phyloP scores from a whole-genome alignment of 2,329 filamentous ascomycete species.

The Gnomoniopsis smithogilvyi region DNA sequence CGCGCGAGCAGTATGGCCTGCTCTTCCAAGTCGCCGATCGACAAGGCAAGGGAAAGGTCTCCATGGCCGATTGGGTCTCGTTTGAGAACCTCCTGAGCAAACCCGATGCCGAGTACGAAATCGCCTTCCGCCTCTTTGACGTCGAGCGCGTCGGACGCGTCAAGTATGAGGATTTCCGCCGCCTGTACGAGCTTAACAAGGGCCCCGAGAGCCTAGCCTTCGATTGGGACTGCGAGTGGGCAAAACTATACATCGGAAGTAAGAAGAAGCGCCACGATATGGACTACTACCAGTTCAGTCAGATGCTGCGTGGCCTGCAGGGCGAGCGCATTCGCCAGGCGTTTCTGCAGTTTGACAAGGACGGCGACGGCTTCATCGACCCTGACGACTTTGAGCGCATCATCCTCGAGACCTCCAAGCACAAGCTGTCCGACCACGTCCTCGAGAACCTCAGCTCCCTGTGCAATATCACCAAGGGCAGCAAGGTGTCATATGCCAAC shows the following conservation, averaged over 20 bases:
- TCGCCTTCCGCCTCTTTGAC: constrained; percentile 96
- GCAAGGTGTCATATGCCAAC: constrained; percentile 96
- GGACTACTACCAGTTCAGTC: constrained; percentile 94
- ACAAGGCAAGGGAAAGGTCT: constrained; percentile 68
- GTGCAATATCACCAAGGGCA: constrained; percentile 89
- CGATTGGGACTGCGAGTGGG: constrained; percentile 97
- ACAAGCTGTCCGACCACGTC: constrained; percentile 97
- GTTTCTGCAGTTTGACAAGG: constrained; percentile 86
- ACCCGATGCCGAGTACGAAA: constrained; percentile 97
- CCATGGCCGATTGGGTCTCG: constrained; percentile 80
- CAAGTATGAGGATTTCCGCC: constrained; percentile 84
- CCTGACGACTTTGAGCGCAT: constrained; percentile 96
- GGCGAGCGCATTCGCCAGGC: constrained; percentile 95
- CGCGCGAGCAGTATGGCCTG: constrained; percentile 90
- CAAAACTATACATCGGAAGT: constrained; percentile 85
- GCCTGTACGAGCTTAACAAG: constrained; percentile 85
- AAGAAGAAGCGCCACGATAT: constrained; percentile 86
- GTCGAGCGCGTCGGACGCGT: constrained; percentile 78
- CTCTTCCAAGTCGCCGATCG: constrained; percentile 91
- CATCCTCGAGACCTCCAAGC: constrained; percentile 84
- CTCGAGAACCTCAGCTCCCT: constrained; percentile 86
- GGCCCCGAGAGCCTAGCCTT: constrained; percentile 83
- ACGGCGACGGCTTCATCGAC: constrained; percentile 91
- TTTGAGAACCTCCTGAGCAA: constrained; percentile 94
- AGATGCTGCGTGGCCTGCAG: constrained; percentile 95